phyloP scores from a whole-genome alignment of 1,139 yeast genomes.

The Pichia sp. region DNA sequence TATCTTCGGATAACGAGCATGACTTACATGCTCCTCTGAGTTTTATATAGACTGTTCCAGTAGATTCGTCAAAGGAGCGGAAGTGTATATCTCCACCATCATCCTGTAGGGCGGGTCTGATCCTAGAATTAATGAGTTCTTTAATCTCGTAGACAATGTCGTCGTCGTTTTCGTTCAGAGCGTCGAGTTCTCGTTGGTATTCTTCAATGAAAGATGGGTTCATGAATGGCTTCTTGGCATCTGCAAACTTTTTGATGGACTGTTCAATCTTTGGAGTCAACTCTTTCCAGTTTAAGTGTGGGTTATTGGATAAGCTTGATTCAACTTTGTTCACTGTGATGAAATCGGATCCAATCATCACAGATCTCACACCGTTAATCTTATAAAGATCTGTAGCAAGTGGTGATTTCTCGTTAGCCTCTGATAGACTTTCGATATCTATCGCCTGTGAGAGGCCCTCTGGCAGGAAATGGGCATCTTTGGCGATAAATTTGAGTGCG shows the following conservation, averaged over 20 bases:
- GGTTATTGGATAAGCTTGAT: conserved; percentile 23
- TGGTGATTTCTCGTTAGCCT: conserved; percentile 71
- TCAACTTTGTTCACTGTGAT: conserved; percentile 29
- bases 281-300: conserved; percentile 25
- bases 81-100: conserved; percentile 81
- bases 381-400: conserved; percentile 74
- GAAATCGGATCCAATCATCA: conserved; percentile 75
- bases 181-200: conserved; percentile 21
- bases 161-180: conserved; percentile 36
- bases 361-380: conserved; percentile 76
- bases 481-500: conserved; percentile 71
- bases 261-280: conserved; percentile 21
- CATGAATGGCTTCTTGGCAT: conserved; percentile 23
- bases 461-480: conserved; percentile 50
- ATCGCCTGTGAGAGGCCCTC: conserved; percentile 45
- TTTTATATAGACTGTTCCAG: conserved; percentile 66
- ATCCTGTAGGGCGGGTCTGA: conserved; percentile 63
- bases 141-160: conserved; percentile 53
- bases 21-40: conserved; percentile 80
- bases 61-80: conserved; percentile 59
- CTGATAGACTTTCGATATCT: conserved; percentile 55
- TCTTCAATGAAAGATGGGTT: conserved; percentile 16
- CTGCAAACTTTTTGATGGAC: conserved; percentile 19
- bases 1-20: conserved; percentile 70
- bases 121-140: conserved; percentile 53